These are phyloP conservation scores for Backusella sp. DNA, from an alignment of 192 early-diverging fungal genomes.

Conservation along the genomic window DNA sequence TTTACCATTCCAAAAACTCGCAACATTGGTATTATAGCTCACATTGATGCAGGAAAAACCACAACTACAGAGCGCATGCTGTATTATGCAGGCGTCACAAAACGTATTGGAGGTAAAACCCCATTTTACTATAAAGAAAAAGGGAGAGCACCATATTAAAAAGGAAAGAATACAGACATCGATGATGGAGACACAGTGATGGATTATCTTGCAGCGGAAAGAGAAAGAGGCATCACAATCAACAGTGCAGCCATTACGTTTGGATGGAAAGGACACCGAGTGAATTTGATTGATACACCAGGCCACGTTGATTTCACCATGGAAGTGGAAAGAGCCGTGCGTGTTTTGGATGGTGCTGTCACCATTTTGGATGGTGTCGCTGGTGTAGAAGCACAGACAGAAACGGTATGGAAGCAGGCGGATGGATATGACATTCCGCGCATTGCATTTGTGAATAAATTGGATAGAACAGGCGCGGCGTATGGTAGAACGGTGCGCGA, in stretches of 20 bases:
- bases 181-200: conserved; percentile 94
- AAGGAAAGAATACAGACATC: conserved; percentile 54
- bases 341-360: conserved; percentile 94
- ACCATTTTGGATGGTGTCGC: conserved; percentile 92
- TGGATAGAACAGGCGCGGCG: conserved; percentile 84
- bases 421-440: conserved; percentile 78
- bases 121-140: not conserved
- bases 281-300: conserved; percentile 96
- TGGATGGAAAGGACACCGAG: conserved; percentile 65
- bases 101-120: conserved; percentile 71
- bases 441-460: conserved; percentile 93
- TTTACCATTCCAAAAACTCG: conserved; percentile 52
- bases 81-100: conserved; percentile 90
- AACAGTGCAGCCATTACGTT: conserved; percentile 91
- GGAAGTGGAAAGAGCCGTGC: conserved; percentile 89
- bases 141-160: not conserved
- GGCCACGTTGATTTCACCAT: conserved; percentile 97
- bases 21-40: conserved; percentile 95
- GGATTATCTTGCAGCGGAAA: conserved; percentile 86
- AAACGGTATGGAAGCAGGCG: conserved; percentile 91
- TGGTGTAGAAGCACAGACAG: conserved; percentile 98
- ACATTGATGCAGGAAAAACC: conserved; percentile 97
- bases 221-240: conserved; percentile 94
- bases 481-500: conserved; percentile 60
- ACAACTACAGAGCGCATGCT: conserved; percentile 99